Base-by-base conservation (phyloP, 2,329 filamentous ascomycete genomes). In the Niveomyces coronatus region DNA sequence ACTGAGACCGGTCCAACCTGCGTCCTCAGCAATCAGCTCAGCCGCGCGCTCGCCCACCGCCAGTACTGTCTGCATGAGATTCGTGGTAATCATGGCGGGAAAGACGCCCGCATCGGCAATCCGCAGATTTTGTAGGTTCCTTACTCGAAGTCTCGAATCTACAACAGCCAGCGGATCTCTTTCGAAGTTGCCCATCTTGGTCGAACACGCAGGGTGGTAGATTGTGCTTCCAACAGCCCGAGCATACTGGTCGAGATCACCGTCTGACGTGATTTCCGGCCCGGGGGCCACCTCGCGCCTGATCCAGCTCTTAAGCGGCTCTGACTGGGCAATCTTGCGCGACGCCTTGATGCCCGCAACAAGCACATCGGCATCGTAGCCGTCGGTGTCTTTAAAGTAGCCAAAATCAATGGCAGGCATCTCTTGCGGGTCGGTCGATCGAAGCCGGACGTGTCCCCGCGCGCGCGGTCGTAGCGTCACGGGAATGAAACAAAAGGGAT, bases 401-500 rank as follows among this genome's bases (percentile, higher is more conserved):
- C 81, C 78, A 76, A 89, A 89, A 65, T 91, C 85, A 44, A 91
- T 74, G 3, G 84, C 81, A 13, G 85, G 85, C 65, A 89, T 89
- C 56, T 85, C 78, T 46, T 54, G 68, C 1, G 85, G 83, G 60
- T 89, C 82, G 24, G 76, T 60, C 19, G 80, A 85, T 37, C 81
- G 85, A 47, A 89, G 74, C 64, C 82, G 89, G 52, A 89, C 67
- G 46, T 78, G 74, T 42, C 85, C 85, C 38, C 81, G 77, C 32
- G 82, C 87, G 38, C 83, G 79, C 19, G 85, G 82, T 17, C 85
- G 82, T 23, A 84, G 85, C 52, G 91, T 91, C 65, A 91, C 91
- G 52, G 85, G 85, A 13, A 85, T 91, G 81, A 91, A 89, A 74
- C 85, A 91, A 68, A 93, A 93, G 37, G 85, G 85, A 52, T 88